phyloP scores from a whole-genome alignment of 495 filamentous ascomycete genomes.

The Polyplosphaeria fusca region DNA sequence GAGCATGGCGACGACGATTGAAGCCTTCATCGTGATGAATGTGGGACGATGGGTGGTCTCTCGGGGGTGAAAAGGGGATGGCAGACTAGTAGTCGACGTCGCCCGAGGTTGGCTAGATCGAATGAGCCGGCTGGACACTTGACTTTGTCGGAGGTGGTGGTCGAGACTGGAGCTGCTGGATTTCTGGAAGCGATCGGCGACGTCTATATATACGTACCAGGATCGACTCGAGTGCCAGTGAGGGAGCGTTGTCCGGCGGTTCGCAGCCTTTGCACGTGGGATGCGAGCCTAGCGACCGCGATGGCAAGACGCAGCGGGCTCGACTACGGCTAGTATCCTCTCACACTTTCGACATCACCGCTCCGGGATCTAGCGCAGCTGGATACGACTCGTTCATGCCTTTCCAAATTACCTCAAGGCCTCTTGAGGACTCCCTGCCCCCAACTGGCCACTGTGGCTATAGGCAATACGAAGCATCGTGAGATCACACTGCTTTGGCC shows the following conservation, averaged over 20 bases:
- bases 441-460: not conserved
- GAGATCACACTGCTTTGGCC: slow-evolving; percentile 4
- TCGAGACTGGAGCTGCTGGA: not conserved
- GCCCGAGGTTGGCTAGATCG: not conserved
- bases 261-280: too few relatives aligned
- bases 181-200: slow-evolving; percentile 5
- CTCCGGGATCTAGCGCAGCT: too few relatives aligned
- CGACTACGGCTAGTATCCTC: too few relatives aligned
- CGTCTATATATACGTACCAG: slow-evolving; percentile 2
- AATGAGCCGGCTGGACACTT: not conserved
- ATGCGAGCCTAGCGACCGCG: too few relatives aligned
- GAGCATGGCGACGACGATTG: slow-evolving; percentile 14
- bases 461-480: slow-evolving; percentile 1
- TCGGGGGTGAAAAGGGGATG: not conserved
- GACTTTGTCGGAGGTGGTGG: not conserved
- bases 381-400: too few relatives aligned
- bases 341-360: too few relatives aligned
- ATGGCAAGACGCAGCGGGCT: too few relatives aligned
- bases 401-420: too few relatives aligned
- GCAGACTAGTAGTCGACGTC: not conserved
- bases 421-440: too few relatives aligned
- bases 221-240: too few relatives aligned
- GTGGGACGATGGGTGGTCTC: too few relatives aligned
- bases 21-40: slow-evolving; percentile 20
- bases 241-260: too few relatives aligned